Base-by-base conservation (phyloP, 805 yeast genomes). In the Myxozyma mucilagina region DNA sequence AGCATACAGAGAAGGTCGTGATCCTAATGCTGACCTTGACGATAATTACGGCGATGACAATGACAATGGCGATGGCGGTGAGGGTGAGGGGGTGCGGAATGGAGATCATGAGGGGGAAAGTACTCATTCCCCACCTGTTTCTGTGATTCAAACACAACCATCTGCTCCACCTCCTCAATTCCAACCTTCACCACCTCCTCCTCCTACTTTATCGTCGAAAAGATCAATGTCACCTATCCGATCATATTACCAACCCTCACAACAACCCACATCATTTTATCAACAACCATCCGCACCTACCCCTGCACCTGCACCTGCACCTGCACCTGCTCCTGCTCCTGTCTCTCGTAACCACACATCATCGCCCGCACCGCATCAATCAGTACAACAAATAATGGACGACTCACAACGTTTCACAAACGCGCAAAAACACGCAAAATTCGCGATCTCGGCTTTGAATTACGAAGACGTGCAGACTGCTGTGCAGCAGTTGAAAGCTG, bases 391-490 rank as follows among this genome's bases (percentile, higher is more conserved):
- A 4, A 71, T 76, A 18, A 56, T 79, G 48, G 68, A 67, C 32
- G 73, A 76, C 43, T 75, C 77, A 1, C 75, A 77, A 41, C 60
- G 76, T 1, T 71, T 79, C 1, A 66, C 71, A 2, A 60, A 68
- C 4, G 84, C 87, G 1, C 84, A 84, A 68, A 86, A 86, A 68
- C 86, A 83, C 62, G 87, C 90, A 60, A 83, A 81, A 66, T 87
- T 82, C 69, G 91, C 90, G n/a, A 80, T 85, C 10, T 85, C 89
- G 10, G 90, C 92, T 0, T 77, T 87, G 39, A 84, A 84, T 69
- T 87, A 85, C 69, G 92, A 87, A 67, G 92, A 87, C 63, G 72
- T 79, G 7, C 74, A 67, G n/a, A 87, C 91, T 0, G 92, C 91
- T 2, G 78, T 84, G 52, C 68, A 68, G 8, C 87, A 86, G 71